phyloP scores from a whole-genome alignment of 306 rosid species.

The Aeschynomene evenia region DNA sequence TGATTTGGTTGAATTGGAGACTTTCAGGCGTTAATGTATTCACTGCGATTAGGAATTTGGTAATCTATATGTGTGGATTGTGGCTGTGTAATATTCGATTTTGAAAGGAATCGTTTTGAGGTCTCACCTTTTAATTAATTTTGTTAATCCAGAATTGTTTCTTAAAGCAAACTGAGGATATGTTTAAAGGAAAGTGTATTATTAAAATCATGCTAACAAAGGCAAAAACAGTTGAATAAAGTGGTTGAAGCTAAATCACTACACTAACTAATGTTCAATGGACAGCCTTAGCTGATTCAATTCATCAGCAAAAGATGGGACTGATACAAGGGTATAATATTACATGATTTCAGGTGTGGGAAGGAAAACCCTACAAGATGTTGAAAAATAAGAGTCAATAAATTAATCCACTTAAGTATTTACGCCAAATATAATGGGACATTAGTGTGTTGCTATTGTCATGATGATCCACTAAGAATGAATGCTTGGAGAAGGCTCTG shows the following conservation, averaged over 20 bases:
- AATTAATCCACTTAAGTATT: slow-evolving; percentile 13
- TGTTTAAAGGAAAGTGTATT: not conserved
- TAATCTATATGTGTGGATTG: not conserved
- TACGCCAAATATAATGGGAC: not conserved
- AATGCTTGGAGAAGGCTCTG: slow-evolving; percentile 95
- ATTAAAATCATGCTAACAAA: not conserved
- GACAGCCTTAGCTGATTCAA: slow-evolving; percentile 12
- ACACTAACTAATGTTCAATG: not conserved
- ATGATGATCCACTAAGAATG: slow-evolving; percentile 84
- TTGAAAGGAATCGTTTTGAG: not conserved
- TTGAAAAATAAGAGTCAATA: slow-evolving; percentile 10
- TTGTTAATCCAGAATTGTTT: not conserved
- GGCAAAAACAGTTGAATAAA: not conserved
- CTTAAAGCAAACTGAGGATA: not conserved
- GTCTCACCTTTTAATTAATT: not conserved
- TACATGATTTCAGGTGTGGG: slow-evolving; percentile 31
- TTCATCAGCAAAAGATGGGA: slow-evolving; percentile 25
- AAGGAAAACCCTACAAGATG: too few relatives aligned
- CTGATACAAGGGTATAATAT: slow-evolving; percentile 29
- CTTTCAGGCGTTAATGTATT: too few relatives aligned
- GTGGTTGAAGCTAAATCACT: slow-evolving; percentile 15
- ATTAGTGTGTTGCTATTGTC: slow-evolving; percentile 29
- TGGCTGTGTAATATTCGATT: not conserved
- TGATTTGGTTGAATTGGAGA: too few relatives aligned
- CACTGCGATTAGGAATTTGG: not conserved